Base-by-base conservation (phyloP, 2,329 filamentous ascomycete species). In the Cytospora paraplurivora region DNA sequence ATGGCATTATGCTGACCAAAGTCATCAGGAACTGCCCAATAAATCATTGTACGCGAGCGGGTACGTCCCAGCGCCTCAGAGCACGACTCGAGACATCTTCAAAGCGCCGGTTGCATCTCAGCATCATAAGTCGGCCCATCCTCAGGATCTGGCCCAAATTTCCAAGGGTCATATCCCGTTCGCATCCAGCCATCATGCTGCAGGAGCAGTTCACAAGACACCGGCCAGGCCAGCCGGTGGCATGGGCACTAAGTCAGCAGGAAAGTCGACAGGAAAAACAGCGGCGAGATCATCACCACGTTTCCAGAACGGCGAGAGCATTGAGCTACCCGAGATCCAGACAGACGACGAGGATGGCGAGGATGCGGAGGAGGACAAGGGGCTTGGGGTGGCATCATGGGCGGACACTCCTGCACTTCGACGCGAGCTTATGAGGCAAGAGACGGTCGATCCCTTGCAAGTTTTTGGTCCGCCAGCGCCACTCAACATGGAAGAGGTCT, bases 401-500 rank as follows among this genome's bases (percentile, higher is more conserved):
- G 93, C 92, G 5, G 90, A 97, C 72, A 92, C 92, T 3, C 93
- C 94, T 12, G 89, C 92, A 67, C 84, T 99, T 53, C 86, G 89
- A 19, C 82, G 85, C 59, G 85, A 92, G 62, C 84, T 99, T 33
- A 84, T 89, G 64, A 82, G 87, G 56, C 96, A 99, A 74, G 93
- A 99, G 75, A 85, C 87, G 11, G 84, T 95, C 69, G 93, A 99
- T 71, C 92, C 93, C 0, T 86, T 91, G 71, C 80, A 85, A 44
- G 91, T 99, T 59, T 99, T 99, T 72, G 95, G 95, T 0, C 91
- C 92, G 0, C 92, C 96, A 32, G 88, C 85, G 12, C 91, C 93
- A 13, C 82, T 99, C 68, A 92, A 92, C 72, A 95, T 99, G 89
- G 96, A 99, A 72, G 93, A 98, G 73, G 93, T 97, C 37, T 99